phyloP scores from a whole-genome alignment of 306 rosid genomes.

The Cicer judaicum region DNA sequence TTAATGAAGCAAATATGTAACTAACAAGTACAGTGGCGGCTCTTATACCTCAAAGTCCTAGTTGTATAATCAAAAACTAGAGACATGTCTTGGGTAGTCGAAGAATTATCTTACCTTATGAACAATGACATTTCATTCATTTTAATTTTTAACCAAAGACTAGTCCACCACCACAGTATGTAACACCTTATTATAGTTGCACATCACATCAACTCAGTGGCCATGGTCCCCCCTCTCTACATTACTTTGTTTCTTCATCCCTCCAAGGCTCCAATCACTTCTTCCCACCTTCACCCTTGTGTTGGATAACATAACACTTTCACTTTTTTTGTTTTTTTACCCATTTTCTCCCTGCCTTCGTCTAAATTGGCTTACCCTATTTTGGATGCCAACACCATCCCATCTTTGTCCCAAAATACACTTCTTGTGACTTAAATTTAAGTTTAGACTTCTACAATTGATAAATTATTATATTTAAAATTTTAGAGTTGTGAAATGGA shows the following conservation, averaged over 20 bases:
- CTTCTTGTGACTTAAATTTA: too few species aligned
- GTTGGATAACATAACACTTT: constrained; percentile 34
- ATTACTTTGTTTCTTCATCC: constrained; percentile 36
- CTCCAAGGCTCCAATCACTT: constrained; percentile 45
- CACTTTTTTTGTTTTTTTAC: neutral
- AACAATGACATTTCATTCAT: constrained; percentile 12
- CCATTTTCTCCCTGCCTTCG: constrained; percentile 14
- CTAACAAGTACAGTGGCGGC: too few species aligned
- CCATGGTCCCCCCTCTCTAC: constrained; percentile 35
- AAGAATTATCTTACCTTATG: constrained; percentile 34
- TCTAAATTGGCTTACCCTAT: constrained; percentile 43
- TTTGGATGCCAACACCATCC: constrained; percentile 40
- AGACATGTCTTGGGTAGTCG: neutral
- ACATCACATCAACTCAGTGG: constrained; percentile 41
- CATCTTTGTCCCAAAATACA: constrained; percentile 8
- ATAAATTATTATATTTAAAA: too few species aligned
- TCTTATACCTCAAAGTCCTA: too few species aligned
- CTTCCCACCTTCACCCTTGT: constrained; percentile 47
- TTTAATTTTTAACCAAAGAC: neutral
- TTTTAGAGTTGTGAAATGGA: too few species aligned
- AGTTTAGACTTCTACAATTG: too few species aligned
- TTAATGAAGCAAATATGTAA: too few species aligned
- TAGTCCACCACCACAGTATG: constrained; percentile 44
- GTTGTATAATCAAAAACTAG: neutral
- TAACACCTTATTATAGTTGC: constrained; percentile 45